Evolutionary conservation across 495 filamentous ascomycete genomes (phyloP).

Genomic region (Aspergillus bertholletiae): DNA sequence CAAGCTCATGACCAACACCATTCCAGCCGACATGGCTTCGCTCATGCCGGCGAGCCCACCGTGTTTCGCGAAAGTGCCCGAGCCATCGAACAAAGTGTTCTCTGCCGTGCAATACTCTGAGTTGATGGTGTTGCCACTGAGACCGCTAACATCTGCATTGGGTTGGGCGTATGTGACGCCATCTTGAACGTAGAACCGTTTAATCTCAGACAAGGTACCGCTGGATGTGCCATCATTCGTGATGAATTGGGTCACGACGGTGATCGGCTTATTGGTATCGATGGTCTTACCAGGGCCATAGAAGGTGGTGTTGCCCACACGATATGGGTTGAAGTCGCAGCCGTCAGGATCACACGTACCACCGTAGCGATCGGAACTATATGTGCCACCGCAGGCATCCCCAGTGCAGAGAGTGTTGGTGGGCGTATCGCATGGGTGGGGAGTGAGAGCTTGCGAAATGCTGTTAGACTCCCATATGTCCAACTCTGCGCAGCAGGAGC

Average conservation of each 20-base stretch:
- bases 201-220: conserved; percentile 59
- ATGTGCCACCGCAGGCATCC: conserved; percentile 50
- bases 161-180: conserved; percentile 60
- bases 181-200: conserved; percentile 69
- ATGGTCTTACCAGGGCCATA: conserved; percentile 58
- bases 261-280: conserved; percentile 61
- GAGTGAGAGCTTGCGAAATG: conserved; percentile 54
- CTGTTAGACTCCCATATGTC: conserved; percentile 72
- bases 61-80: conserved; percentile 51
- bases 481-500: conserved; percentile 71
- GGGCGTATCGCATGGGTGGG: conserved; percentile 59
- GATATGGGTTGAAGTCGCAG: conserved; percentile 78
- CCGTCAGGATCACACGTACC: conserved; percentile 72
- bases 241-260: conserved; percentile 70
- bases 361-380: conserved; percentile 38
- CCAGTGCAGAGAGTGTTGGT: conserved; percentile 56
- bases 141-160: conserved; percentile 46
- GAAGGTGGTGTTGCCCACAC: conserved; percentile 59
- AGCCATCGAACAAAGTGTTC: conserved; percentile 59
- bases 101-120: conserved; percentile 57
- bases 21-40: conserved; percentile 48
- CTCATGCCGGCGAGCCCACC: conserved; percentile 60
- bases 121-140: conserved; percentile 57
- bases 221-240: conserved; percentile 51
- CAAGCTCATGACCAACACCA: conserved; percentile 69